Percentiles rank a stretch among this genome's conserved stretches.
phyloP scores from a whole-genome alignment of 2,329 filamentous ascomycete genomes.

The Zasmidium angulare region DNA sequence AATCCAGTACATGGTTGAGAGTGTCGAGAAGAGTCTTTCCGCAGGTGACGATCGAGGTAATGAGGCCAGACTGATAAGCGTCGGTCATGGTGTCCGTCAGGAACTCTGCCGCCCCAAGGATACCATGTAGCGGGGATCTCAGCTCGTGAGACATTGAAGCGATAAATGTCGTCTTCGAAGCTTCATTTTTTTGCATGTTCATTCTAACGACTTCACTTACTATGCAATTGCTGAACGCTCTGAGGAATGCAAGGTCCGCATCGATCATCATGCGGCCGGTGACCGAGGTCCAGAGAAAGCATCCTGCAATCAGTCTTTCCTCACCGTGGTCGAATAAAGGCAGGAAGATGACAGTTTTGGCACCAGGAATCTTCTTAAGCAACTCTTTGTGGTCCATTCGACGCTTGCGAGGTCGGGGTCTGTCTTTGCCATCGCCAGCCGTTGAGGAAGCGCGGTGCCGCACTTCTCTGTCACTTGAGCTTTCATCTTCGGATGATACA shows the following conservation, averaged over 20 bases:
- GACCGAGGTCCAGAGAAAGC: constrained; percentile 47
- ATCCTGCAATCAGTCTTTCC: constrained; percentile 45
- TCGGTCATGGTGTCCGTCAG: constrained; percentile 47
- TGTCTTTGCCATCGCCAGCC: constrained; percentile 33
- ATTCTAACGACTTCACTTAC: constrained; percentile 41
- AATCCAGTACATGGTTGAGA: constrained; percentile 44
- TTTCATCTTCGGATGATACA: constrained; percentile 29
- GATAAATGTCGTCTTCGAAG: constrained; percentile 54
- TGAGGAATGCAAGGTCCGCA: constrained; percentile 43
- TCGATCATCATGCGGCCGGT: constrained; percentile 41
- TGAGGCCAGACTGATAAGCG: constrained; percentile 43
- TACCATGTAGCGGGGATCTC: constrained; percentile 49
- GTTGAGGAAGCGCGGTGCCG: constrained; percentile 41
- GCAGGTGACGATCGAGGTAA: constrained; percentile 51
- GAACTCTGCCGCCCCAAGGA: constrained; percentile 51
- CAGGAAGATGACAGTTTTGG: constrained; percentile 48
- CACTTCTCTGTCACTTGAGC: constrained; percentile 20
- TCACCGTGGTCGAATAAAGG: constrained; percentile 53
- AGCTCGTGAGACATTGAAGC: constrained; percentile 55
- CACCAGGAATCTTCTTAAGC: constrained; percentile 37
- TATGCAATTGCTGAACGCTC: constrained; percentile 42
- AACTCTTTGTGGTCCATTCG: constrained; percentile 40
- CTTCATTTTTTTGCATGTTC: constrained; percentile 42
- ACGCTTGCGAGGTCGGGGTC: constrained; percentile 28
- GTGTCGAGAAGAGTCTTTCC: constrained; percentile 52